A percentile compares a stretch with the other conserved stretches of the same genome.
phyloP scores from a whole-genome alignment of 176 grass and related monocot species.

The Otatea glauca region DNA sequence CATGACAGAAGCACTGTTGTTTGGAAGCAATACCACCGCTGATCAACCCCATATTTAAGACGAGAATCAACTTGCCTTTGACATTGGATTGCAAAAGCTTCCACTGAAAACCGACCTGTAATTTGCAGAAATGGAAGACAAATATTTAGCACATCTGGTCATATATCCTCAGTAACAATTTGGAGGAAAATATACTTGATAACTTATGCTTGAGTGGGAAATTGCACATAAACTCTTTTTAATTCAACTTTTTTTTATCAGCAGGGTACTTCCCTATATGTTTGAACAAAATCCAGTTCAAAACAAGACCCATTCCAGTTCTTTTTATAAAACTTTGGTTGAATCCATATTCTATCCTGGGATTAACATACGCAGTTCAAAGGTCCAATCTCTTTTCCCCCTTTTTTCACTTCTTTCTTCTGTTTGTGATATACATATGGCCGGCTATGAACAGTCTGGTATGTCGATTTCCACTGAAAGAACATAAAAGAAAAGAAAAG shows the following conservation, averaged over 20 bases:
- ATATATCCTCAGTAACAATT: background rate
- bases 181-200: background rate
- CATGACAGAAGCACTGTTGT: background rate
- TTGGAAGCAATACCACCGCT: slow-evolving; percentile 10
- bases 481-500: background rate
- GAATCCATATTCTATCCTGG: background rate
- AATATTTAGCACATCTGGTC: background rate
- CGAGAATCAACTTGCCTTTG: slow-evolving; percentile 14
- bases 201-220: background rate
- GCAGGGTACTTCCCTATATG: background rate
- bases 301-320: background rate
- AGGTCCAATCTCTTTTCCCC: background rate
- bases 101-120: background rate
- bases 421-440: background rate
- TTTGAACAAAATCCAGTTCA: background rate
- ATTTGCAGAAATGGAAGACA: background rate
- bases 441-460: background rate
- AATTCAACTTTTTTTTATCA: background rate
- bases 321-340: background rate
- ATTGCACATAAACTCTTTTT: background rate
- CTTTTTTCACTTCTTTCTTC: background rate
- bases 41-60: background rate
- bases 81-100: slow-evolving; percentile 23
- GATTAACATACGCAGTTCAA: background rate
- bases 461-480: background rate